Base-by-base conservation (phyloP, 1,284 basidiomycete species). In the Agaricales sp. region DNA sequence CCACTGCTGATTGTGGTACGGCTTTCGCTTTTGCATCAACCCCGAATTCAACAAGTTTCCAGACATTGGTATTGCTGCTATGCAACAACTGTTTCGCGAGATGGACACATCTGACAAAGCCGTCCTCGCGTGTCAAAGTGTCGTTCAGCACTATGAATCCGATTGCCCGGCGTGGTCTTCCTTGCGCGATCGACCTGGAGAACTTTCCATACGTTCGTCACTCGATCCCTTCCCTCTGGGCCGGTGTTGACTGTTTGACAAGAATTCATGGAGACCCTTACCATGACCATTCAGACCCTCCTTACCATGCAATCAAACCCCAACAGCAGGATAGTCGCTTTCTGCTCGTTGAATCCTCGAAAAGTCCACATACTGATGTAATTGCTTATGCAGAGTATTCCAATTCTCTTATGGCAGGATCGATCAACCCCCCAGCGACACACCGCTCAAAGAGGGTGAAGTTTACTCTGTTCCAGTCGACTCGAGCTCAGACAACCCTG, bases 401-500 rank as follows among this genome's bases (percentile, higher is more conserved):
- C 13, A 41, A 8, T 16, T 41, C 13, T 6, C 39, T 8, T 41
- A 41, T 20, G 39, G 39, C 8, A 41, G 16, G 19, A 20, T 41
- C 37, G 46, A n/a, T 30, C 24, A 18, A 20, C 25, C 18, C 38
- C 55, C 51, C 46, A 54, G 56, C 22, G 45, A 49, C 25, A 18
- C 58, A 41, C 54, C 59, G 21, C 54, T 53, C 18, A 61, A 57
- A 46, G 22, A 56, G 2, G 55, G 59, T n/a, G 44, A 53, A 19
- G 66, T 62, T 13, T 59, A 54, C 47, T 57, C 68, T 21, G 71
- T 73, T n/a, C 46, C 47, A 3, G 59, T 74, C 41, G 63, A 68
- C 3, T 41, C 39, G 6, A 56, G 59, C 39, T 46, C 49, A 46
- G 63, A 62, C 12, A 58, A 62, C 19, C 51, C 53, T 19, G 43